Conservation (phyloP, 2,329 filamentous ascomycete genomes). For the Cucurbitaria berberidis region DNA sequence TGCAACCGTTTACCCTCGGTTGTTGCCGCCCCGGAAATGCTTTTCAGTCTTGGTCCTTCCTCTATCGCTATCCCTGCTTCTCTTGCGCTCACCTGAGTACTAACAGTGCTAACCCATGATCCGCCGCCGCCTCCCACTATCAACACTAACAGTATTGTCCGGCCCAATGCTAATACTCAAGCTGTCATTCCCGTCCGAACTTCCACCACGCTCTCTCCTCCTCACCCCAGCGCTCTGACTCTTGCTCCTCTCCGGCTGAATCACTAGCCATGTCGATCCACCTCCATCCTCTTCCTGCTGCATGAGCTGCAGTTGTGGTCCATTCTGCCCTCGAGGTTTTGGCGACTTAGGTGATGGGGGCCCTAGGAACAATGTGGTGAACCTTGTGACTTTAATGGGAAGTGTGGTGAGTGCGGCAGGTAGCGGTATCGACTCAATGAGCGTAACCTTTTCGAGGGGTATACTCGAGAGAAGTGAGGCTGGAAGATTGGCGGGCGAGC, state of each 20-base stretch:
- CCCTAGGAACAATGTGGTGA: constrained; percentile 38
- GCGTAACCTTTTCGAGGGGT: constrained; percentile 41
- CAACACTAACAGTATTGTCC: constrained; percentile 48
- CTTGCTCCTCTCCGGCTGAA: constrained; percentile 44
- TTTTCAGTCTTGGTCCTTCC: neutral
- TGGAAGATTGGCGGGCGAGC: constrained; percentile 40
- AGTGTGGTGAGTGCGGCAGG: constrained; percentile 37
- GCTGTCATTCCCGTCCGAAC: constrained; percentile 42
- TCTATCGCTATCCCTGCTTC: neutral
- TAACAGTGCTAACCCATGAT: constrained; percentile 29
- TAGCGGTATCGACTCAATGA: constrained; percentile 41
- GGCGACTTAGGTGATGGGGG: constrained; percentile 35
- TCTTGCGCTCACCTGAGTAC: neutral
- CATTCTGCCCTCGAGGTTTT: constrained; percentile 28
- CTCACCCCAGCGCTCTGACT: constrained; percentile 33
- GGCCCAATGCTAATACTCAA: constrained; percentile 47
- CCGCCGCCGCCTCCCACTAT: constrained; percentile 41
- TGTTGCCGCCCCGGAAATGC: neutral
- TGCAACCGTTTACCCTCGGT: neutral
- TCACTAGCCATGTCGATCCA: constrained; percentile 47
- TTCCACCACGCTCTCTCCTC: constrained; percentile 26
- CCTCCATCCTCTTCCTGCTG: constrained; percentile 44
- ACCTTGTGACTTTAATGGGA: constrained; percentile 35
- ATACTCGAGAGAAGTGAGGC: constrained; percentile 40
- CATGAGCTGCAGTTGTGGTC: constrained; percentile 43